phyloP scores from a whole-genome alignment of 2,329 filamentous ascomycete genomes.

The Hypoxylon sp. region DNA sequence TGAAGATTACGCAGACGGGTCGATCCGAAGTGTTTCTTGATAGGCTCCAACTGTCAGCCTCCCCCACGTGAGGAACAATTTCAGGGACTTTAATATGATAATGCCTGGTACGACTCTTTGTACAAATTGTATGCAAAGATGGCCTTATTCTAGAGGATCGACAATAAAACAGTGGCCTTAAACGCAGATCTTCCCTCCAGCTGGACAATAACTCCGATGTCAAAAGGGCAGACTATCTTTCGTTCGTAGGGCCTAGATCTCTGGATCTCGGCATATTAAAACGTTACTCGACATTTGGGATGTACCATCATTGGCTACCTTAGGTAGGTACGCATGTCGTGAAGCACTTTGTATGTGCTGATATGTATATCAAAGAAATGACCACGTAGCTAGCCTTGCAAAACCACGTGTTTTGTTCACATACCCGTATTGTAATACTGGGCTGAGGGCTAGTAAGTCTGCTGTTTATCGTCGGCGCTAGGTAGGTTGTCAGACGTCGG shows the following conservation, averaged over 20 bases:
- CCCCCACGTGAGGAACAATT: constrained; percentile 36
- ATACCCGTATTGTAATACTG: neutral
- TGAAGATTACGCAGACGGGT: constrained; percentile 10
- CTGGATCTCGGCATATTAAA: constrained; percentile 33
- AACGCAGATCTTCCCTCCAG: constrained; percentile 41
- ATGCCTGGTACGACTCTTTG: constrained; percentile 19
- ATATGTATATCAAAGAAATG: neutral
- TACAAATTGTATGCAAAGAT: constrained; percentile 29
- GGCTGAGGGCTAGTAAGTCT: neutral
- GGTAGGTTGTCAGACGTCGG: constrained; percentile 1
- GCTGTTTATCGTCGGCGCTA: neutral
- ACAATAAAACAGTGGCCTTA: constrained; percentile 39
- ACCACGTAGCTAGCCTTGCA: neutral
- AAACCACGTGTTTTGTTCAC: neutral
- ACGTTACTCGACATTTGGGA: constrained; percentile 20
- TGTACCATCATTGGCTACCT: constrained; percentile 4
- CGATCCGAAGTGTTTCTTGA: constrained; percentile 31
- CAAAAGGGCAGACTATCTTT: constrained; percentile 17
- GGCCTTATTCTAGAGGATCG: constrained; percentile 40
- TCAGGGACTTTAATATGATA: constrained; percentile 15
- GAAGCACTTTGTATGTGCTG: too few species aligned
- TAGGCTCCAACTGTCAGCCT: constrained; percentile 37
- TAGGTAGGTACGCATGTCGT: too few species aligned
- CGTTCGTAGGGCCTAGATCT: constrained; percentile 30
- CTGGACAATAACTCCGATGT: constrained; percentile 39